Conservation (phyloP, 1,284 basidiomycete genomes). For the Tetrapyrgos nigripes region DNA sequence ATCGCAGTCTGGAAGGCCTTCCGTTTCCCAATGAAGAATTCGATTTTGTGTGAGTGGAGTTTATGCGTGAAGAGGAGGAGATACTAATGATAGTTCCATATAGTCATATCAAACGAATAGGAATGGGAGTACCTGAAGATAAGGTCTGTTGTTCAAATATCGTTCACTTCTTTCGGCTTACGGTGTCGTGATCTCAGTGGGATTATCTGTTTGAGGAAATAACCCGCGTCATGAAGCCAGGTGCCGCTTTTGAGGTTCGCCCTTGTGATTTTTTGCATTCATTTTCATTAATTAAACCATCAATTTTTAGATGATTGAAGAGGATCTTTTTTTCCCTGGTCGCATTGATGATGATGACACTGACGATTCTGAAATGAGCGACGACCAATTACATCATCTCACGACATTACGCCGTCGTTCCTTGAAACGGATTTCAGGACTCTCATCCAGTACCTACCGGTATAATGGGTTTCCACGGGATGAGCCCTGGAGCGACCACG, state of each 20-base stretch:
- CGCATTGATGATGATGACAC: slow-evolving; percentile 37
- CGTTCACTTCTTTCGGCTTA: slow-evolving; percentile 2
- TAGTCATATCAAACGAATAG: slow-evolving; percentile 71
- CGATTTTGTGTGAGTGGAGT: slow-evolving; percentile 66
- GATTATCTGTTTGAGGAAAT: slow-evolving; percentile 70
- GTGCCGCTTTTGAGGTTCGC: slow-evolving; percentile 66
- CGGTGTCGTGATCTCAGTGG: slow-evolving; percentile 52
- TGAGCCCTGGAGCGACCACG: background rate
- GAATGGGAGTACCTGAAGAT: slow-evolving; percentile 74
- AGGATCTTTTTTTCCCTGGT: slow-evolving; percentile 74
- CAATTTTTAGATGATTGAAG: slow-evolving; percentile 62
- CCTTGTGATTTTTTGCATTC: slow-evolving; percentile 16
- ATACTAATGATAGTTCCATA: slow-evolving; percentile 6
- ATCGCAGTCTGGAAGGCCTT: slow-evolving; percentile 61
- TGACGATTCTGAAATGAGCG: slow-evolving; percentile 4
- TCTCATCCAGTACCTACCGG: background rate
- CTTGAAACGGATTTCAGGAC: background rate
- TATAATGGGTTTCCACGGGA: background rate
- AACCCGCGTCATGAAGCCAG: slow-evolving; percentile 69
- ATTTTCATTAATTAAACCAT: background rate
- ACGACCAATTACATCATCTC: background rate
- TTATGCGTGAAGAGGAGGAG: background rate
- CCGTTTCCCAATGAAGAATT: slow-evolving; percentile 75
- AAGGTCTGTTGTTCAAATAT: slow-evolving; percentile 48
- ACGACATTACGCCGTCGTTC: background rate